These are phyloP conservation scores for Oryza rufipogon DNA, from an alignment of 176 grass and related monocot genomes.

Conservation along the genomic window DNA sequence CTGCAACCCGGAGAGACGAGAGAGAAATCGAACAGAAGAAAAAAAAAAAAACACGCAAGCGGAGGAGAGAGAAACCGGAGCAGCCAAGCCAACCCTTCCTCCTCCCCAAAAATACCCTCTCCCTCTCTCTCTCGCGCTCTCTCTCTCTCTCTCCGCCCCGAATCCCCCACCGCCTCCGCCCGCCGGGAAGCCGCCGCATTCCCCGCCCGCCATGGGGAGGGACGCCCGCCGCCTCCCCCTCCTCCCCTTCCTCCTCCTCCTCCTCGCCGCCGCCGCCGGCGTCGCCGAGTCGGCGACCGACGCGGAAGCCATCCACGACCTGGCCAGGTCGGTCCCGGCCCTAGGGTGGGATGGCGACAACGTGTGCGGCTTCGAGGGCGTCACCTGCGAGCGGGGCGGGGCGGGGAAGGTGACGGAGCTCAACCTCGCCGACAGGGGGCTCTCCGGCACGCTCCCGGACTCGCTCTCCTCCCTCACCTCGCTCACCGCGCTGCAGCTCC, in stretches of 20 bases:
- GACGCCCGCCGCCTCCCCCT: constrained; percentile 28
- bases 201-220: constrained; percentile 55
- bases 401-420: constrained; percentile 58
- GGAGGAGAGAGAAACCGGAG: neutral
- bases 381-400: constrained; percentile 56
- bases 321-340: constrained; percentile 53
- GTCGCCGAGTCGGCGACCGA: constrained; percentile 52
- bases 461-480: constrained; percentile 62
- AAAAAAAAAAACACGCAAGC: neutral
- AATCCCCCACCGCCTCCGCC: neutral
- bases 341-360: constrained; percentile 52
- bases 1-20: neutral
- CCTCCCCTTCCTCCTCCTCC: neutral
- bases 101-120: constrained; percentile 43
- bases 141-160: neutral
- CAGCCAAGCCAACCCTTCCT: neutral
- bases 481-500: constrained; percentile 63
- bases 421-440: constrained; percentile 47
- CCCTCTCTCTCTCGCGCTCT: neutral
- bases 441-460: constrained; percentile 55
- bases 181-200: constrained; percentile 24
- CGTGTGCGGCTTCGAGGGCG: constrained; percentile 44
- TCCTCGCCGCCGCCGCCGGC: neutral
- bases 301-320: constrained; percentile 55
- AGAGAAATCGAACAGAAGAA: constrained; percentile 6